Evolutionary conservation across 148 eudicot species (phyloP).

Genomic region (Simmondsia chinensis): DNA sequence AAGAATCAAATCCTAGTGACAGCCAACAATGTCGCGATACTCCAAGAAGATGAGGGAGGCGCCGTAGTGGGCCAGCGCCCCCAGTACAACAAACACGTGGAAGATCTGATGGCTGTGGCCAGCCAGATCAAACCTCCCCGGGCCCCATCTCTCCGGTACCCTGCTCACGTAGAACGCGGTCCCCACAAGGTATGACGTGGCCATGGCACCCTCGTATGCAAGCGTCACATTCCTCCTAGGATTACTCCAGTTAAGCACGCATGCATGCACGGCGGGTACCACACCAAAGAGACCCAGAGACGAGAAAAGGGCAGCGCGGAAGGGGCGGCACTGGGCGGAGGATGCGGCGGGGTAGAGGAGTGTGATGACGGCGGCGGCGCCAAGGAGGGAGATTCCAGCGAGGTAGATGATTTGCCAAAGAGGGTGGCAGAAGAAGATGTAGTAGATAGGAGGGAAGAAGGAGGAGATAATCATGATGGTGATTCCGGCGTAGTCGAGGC

Average conservation of each 20-base stretch:
- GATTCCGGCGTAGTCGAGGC: conserved; percentile 80
- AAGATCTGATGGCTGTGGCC: conserved; percentile 96
- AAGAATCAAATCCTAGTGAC: too few relatives aligned
- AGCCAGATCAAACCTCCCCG: conserved; percentile 82
- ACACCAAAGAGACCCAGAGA: conserved; percentile 78
- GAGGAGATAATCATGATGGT: conserved; percentile 89
- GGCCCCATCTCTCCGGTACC: conserved; percentile 87
- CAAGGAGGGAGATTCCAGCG: conserved; percentile 48
- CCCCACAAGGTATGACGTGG: conserved; percentile 58
- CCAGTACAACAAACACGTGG: conserved; percentile 80
- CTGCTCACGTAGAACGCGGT: conserved; percentile 64
- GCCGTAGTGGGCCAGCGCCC: conserved; percentile 84
- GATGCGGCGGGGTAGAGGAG: conserved; percentile 61
- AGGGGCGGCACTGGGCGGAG: conserved; percentile 39
- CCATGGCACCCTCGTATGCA: conserved; percentile 68
- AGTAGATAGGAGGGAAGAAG: conserved; percentile 88
- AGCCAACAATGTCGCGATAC: conserved; percentile 39
- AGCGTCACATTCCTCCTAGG: conserved; percentile 51
- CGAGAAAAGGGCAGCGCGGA: conserved; percentile 56
- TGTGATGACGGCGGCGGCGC: conserved; percentile 46
- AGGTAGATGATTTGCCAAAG: conserved; percentile 73
- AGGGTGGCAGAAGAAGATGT: conserved; percentile 78
- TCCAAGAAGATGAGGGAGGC: conserved; percentile 64
- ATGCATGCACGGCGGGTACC: conserved; percentile 59
- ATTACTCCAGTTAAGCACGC: conserved; percentile 52